Evolutionary conservation across 2,329 filamentous ascomycete genomes (phyloP).

Genomic region (Trichophyton mentagrophytes): DNA sequence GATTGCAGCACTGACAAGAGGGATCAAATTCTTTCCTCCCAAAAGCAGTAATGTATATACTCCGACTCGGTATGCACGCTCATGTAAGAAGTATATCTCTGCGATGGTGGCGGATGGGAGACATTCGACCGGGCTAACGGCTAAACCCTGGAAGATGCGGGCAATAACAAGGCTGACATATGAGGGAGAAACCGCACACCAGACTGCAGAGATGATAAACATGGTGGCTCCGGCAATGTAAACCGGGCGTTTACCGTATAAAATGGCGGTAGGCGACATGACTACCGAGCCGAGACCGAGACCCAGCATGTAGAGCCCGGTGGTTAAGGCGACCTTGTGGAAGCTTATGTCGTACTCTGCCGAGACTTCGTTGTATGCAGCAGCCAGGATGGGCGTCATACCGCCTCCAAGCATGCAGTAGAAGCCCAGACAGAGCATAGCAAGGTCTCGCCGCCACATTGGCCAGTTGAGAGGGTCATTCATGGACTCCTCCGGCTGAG

Average conservation of each 20-base stretch:
- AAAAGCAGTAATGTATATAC: slow-evolving; percentile 84
- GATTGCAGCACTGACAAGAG: slow-evolving; percentile 72
- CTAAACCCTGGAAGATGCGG: slow-evolving; percentile 74
- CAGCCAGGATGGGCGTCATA: slow-evolving; percentile 79
- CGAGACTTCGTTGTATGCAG: slow-evolving; percentile 75
- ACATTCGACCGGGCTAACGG: slow-evolving; percentile 82
- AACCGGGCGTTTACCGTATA: slow-evolving; percentile 81
- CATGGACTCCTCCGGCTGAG: slow-evolving; percentile 77
- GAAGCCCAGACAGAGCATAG: slow-evolving; percentile 70
- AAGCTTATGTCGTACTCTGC: slow-evolving; percentile 52
- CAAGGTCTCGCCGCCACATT: slow-evolving; percentile 62
- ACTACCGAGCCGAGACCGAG: slow-evolving; percentile 73
- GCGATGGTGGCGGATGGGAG: slow-evolving; percentile 87
- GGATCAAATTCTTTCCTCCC: slow-evolving; percentile 82
- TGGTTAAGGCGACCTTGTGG: slow-evolving; percentile 69
- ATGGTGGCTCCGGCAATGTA: slow-evolving; percentile 66
- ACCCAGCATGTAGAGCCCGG: slow-evolving; percentile 88
- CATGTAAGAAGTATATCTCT: slow-evolving; percentile 92
- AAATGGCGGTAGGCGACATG: slow-evolving; percentile 77
- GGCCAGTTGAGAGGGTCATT: slow-evolving; percentile 95
- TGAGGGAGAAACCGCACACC: slow-evolving; percentile 74
- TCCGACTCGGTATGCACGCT: slow-evolving; percentile 81
- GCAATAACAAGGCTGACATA: slow-evolving; percentile 70
- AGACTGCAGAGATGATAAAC: slow-evolving; percentile 65
- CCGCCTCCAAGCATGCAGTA: slow-evolving; percentile 91